Evolutionary conservation across 371 early-diverging fungal genomes (phyloP).

Genomic region (Smittium culicis): DNA sequence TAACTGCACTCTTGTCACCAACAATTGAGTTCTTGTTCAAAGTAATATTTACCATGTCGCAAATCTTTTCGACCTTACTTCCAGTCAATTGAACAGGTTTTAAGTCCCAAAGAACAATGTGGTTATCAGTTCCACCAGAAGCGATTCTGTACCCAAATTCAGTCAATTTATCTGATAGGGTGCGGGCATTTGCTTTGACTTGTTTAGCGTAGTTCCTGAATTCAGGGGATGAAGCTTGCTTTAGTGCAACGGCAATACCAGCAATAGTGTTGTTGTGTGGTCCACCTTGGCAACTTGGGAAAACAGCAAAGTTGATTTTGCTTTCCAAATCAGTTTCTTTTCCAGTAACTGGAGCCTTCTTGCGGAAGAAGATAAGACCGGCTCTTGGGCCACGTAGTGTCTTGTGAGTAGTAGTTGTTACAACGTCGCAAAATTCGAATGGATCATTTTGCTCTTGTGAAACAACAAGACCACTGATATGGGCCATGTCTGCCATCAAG

Average conservation of each 20-base stretch:
- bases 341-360: constrained; percentile 49
- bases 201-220: constrained; percentile 89
- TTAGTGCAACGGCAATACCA: constrained; percentile 92
- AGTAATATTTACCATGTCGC: constrained; percentile 83
- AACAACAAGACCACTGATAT: constrained; percentile 89
- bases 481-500: constrained; percentile 98
- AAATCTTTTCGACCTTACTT: constrained; percentile 85
- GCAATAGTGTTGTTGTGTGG: constrained; percentile 99
- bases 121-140: constrained; percentile 90
- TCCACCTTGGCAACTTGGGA: constrained; percentile 98
- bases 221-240: constrained; percentile 84
- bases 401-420: constrained; percentile 99
- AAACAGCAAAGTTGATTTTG: constrained; percentile 94
- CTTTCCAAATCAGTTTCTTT: constrained; percentile 72
- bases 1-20: constrained; percentile 75
- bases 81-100: constrained; percentile 71
- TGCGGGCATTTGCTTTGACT: constrained; percentile 79
- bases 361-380: constrained; percentile 97
- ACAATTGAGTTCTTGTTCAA: constrained; percentile 91
- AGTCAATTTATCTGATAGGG: constrained; percentile 58
- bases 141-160: constrained; percentile 75
- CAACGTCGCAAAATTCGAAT: constrained; percentile 96
- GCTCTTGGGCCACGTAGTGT: constrained; percentile 97
- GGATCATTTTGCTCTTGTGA: constrained; percentile 77
- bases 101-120: constrained; percentile 85